These are phyloP conservation scores for Colletotrichum eremochloae DNA, from an alignment of 2,329 filamentous ascomycete species.

Conservation along the genomic window DNA sequence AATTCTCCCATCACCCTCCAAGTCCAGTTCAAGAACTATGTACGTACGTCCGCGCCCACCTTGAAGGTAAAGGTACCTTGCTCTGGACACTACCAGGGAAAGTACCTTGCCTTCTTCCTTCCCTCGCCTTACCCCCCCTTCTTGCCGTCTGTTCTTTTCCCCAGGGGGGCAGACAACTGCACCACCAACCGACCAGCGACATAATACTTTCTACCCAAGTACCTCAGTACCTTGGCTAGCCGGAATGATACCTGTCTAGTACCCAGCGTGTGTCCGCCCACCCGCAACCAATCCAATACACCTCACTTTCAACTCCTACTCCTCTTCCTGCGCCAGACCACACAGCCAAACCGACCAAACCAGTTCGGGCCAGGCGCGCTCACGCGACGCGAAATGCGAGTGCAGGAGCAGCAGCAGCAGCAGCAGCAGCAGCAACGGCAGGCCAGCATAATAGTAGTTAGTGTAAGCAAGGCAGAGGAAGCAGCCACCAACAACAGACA, in stretches of 20 bases:
- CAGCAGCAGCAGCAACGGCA: background rate
- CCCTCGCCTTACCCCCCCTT: constrained; percentile 16
- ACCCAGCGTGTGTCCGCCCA: constrained; percentile 20
- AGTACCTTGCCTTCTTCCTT: constrained; percentile 30
- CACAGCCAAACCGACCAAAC: constrained; percentile 15
- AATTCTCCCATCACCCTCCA: constrained; percentile 23
- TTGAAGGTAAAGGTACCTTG: background rate
- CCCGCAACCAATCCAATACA: constrained; percentile 29
- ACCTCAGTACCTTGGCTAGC: constrained; percentile 30
- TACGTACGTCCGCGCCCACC: constrained; percentile 21
- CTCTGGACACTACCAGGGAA: constrained; percentile 15
- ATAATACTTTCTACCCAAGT: constrained; percentile 20
- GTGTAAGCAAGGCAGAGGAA: background rate
- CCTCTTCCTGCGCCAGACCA: background rate
- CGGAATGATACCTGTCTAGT: constrained; percentile 26
- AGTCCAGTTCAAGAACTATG: constrained; percentile 8
- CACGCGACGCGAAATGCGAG: background rate
- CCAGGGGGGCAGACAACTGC: constrained; percentile 8
- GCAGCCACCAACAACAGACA: background rate
- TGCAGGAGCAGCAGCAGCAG: background rate
- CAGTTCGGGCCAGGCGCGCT: constrained; percentile 25
- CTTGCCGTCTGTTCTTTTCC: constrained; percentile 15
- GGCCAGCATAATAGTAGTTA: too few relatives aligned
- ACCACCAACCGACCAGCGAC: constrained; percentile 14
- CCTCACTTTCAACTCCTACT: background rate